A percentile compares a stretch with the other conserved stretches of the same genome.
Conservation (phyloP, 2,329 filamentous ascomycete species). For the Talaromyces sp. region DNA sequence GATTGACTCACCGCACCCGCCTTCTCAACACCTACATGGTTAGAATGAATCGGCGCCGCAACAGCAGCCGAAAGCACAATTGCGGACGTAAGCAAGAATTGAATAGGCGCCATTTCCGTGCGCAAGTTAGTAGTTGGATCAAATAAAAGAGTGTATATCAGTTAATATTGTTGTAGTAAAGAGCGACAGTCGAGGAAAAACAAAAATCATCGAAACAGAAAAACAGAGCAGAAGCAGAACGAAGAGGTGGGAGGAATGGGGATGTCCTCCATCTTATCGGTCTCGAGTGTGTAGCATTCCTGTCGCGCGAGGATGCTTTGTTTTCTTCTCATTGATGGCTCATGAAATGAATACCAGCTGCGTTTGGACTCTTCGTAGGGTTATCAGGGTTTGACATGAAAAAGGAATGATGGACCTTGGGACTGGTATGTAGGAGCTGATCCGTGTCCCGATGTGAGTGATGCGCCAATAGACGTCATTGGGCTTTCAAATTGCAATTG, state of each 20-base stretch:
- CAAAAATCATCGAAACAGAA: not conserved
- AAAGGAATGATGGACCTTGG: conserved; percentile 18
- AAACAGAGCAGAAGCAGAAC: not conserved
- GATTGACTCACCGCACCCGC: conserved; percentile 6
- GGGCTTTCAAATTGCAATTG: no score
- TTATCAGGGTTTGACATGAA: conserved; percentile 13
- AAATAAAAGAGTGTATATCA: conserved; percentile 15
- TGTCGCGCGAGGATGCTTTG: conserved; percentile 3
- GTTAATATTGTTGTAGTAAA: conserved; percentile 2
- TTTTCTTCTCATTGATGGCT: not conserved
- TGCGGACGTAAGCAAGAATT: conserved; percentile 11
- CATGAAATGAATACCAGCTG: not conserved
- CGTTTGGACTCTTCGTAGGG: not conserved
- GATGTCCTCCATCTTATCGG: not conserved
- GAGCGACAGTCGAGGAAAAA: conserved; percentile 1
- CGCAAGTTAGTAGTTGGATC: not conserved
- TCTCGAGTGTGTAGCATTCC: not conserved
- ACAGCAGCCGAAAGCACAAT: conserved; percentile 13
- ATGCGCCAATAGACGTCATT: not conserved
- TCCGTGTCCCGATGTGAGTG: not conserved
- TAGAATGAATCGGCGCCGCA: conserved; percentile 11
- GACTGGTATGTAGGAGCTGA: conserved; percentile 14
- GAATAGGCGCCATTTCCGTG: conserved; percentile 16
- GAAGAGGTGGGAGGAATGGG: not conserved
- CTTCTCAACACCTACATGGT: not conserved